Base-by-base conservation (phyloP, 768 basidiomycete species). In the Pisolithus albus region DNA sequence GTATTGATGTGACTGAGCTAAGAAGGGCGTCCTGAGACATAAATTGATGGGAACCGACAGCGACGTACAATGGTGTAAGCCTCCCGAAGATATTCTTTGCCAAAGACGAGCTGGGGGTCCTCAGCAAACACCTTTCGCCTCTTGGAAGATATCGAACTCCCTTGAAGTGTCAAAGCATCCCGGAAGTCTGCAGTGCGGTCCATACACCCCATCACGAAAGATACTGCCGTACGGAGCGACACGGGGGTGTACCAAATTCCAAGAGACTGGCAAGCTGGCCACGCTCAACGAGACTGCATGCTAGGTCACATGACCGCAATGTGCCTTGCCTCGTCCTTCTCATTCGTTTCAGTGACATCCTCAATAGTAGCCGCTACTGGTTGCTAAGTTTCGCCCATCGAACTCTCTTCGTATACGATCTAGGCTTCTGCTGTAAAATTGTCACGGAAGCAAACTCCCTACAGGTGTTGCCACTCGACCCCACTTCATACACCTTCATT, bases 1-100 rank as follows among this genome's bases (percentile, higher is more conserved):
- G 81, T 82, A 54, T 72, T 76, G 50, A 91, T 84, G 57, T 89
- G 87, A 56, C 79, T 81, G 24, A 92, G 69, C 90, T 92, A 52
- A 19, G 34, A 34, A 52, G 9, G 46, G 42, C 24, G 38, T 36
- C 5, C 24, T 55, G 44, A 55, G 52, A 26, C 26, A 23, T 21
- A 9, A 39, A 38, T 34, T 36, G 7, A 15, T 26, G 30, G 18
- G 39, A 23, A 13, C 44, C 34, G 49, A 24, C 13, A 24, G 36
- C 5, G 37, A 61, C 72, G 55, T 63, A 78, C 90, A 56, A 92
- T 80, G 39, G 74, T 78, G 62, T 90, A 85, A 7, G 85, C 91
- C 61, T 93, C 88, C 52, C 75, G 67, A 49, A 91, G 61, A 66
- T 86, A 93, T 58, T 81, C 78, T 66, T 83, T 85, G 55, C 76